Percentiles rank a stretch among this genome's conserved stretches.
Evolutionary conservation across 208 protist genomes (phyloP).

Genomic region (Crithidia bombi): DNA sequence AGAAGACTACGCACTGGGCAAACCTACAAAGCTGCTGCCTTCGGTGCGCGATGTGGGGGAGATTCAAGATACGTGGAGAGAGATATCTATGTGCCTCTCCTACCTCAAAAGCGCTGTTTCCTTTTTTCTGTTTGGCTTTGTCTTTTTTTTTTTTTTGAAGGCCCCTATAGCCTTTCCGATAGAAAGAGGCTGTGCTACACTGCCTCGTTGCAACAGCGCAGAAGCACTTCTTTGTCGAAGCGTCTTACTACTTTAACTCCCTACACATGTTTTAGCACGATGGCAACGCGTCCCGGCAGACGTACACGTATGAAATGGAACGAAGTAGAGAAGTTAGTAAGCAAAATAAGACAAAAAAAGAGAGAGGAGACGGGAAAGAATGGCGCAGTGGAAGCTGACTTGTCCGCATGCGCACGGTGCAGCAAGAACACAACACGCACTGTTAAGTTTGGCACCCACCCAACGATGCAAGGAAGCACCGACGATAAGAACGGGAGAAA

Average conservation of each 20-base stretch:
- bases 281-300: neutral
- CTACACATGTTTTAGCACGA: neutral
- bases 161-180: neutral
- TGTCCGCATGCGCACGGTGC: too few species aligned
- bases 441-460: too few species aligned
- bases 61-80: neutral
- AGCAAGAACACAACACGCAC: too few species aligned
- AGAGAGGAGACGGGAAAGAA: neutral
- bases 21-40: neutral
- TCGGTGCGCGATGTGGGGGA: neutral
- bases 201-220: constrained; percentile 6
- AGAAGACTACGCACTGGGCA: too few species aligned
- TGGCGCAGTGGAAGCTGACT: neutral
- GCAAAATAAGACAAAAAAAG: neutral
- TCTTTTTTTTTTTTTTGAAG: too few species aligned
- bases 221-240: constrained; percentile 3
- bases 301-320: neutral
- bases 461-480: too few species aligned
- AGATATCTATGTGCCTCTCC: too few species aligned
- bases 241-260: neutral
- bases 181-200: constrained; percentile 17
- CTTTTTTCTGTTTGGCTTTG: too few species aligned
- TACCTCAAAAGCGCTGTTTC: too few species aligned
- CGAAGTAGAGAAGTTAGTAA: neutral
- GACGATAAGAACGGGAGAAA: too few species aligned